Evolutionary conservation across 192 early-diverging fungal species (phyloP), one percentile per base, ranked within the genome.

Genomic region (Blastocladiella britannica): DNA sequence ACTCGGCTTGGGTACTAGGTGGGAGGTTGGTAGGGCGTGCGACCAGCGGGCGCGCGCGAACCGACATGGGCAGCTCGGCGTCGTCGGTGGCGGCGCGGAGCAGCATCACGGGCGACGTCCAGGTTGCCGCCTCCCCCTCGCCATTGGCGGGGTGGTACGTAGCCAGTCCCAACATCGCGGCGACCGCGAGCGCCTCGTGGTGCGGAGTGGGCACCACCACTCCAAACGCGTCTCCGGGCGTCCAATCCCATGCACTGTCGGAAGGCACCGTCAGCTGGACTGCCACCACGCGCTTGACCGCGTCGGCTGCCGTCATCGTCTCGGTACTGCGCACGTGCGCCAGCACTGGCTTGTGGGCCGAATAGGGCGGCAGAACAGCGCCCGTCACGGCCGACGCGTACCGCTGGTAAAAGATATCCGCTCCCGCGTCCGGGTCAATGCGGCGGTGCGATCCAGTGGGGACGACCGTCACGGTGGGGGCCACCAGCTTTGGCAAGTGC

Each of bases 141-240:
- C 15, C 37, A 0, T 20, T 20, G 15, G 15, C 37, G 15, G n/a
- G 37, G 15, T 20, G 37, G 9, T n/a, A n/a, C n/a, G n/a, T n/a
- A n/a, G n/a, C n/a, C n/a, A n/a, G n/a, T n/a, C n/a, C n/a, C n/a
- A n/a, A n/a, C n/a, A n/a, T n/a, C n/a, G 4, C 6, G 53, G 91
- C 60, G 2, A 91, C 55, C 1, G 75, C 83, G 0, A 72, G 58
- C 0, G 94, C 89, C 52, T 89, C 60, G 0, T 61, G 60, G 29
- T 82, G 75, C 31, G 83, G 71, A 63, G 92, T 91, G n/a, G 90
- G 88, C 1, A 86, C 88, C 51, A 78, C 60, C n/a, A 94, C 66
- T 43, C 85, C 91, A 71, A 98, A 84, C 4, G 89, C 74, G 65
- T 91, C 89, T 20, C 88, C 88, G 22, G 86, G 81, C 4, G 67